phyloP scores from a whole-genome alignment of 2,329 filamentous ascomycete genomes.

The Nigrospora sphaerica region DNA sequence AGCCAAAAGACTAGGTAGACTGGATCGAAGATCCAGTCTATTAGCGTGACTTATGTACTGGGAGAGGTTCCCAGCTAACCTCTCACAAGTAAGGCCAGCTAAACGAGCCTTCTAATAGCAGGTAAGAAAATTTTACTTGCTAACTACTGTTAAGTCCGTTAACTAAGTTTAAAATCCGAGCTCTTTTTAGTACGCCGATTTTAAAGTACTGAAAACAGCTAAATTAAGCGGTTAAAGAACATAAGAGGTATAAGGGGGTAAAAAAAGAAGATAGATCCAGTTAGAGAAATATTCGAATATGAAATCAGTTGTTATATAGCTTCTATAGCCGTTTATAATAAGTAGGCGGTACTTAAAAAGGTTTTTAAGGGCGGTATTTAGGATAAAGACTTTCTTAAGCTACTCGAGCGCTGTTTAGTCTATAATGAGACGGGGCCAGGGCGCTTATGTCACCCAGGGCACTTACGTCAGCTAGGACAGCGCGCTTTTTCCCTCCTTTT shows the following conservation, averaged over 20 bases:
- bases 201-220: neutral
- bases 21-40: too few relatives aligned
- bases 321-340: conserved; percentile 1
- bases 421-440: neutral
- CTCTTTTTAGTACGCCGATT: neutral
- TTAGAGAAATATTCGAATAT: neutral
- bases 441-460: too few relatives aligned
- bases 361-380: neutral
- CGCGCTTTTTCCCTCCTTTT: too few relatives aligned
- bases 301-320: neutral
- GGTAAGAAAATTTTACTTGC: conserved; percentile 1
- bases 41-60: too few relatives aligned
- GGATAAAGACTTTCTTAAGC: conserved; percentile 1
- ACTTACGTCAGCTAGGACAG: too few relatives aligned
- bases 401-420: neutral
- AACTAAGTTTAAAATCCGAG: neutral
- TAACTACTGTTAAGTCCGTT: neutral
- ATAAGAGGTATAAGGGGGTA: neutral
- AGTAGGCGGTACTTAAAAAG: neutral
- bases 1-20: too few relatives aligned
- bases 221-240: conserved; percentile 1
- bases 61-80: too few relatives aligned
- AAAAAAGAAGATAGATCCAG: conserved; percentile 1
- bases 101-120: neutral
- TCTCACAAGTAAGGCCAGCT: neutral